Evolutionary conservation across 1,284 basidiomycete genomes (phyloP), one percentile per base, ranked within the genome.

Genomic region (Taiwanofungus camphoratus): DNA sequence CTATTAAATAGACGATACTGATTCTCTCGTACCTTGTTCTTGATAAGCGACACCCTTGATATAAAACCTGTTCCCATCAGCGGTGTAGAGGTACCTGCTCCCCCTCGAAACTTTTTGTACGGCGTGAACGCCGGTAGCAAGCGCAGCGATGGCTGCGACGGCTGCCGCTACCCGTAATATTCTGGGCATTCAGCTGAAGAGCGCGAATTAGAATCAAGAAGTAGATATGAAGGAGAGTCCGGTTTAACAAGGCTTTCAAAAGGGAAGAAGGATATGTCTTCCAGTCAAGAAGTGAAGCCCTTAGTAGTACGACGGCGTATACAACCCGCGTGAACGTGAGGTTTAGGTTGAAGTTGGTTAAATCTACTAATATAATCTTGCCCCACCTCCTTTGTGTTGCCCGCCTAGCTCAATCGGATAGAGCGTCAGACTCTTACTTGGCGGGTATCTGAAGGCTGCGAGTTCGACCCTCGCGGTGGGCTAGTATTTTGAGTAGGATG

Each of bases 11-110:
- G 11, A 38, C 9, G 16, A 59, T 46, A 29, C 9, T 8, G n/a
- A 20, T 12, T 36, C 27, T 29, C 18, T 33, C 68, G 57, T 53
- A 73, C 91, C 92, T 62, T 92, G 87, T 47, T 82, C 78, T 63
- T 95, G 92, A 65, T 96, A 96, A 19, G 90, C 89, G 45, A 94
- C 69, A 45, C 92, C 92, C 69, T 92, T 93, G 68, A 95, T 87
- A 64, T 83, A 93, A 68, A 94, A 95, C 37, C 92, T 71, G 36
- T 62, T 77, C 2, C 87, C 88, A 39, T 79, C 73, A 7, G 74
- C 73, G 22, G 68, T 71, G 66, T 90, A 94, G 24, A 95, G 79
- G 61, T 92, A 94, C 58, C 82, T 79, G 29, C 87, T 88, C 20
- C 66, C 56, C 23, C 86, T 76, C 43, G 77, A 67, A 53, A 89